phyloP scores from a whole-genome alignment of 345 rosid species.

The Citrus sp. region DNA sequence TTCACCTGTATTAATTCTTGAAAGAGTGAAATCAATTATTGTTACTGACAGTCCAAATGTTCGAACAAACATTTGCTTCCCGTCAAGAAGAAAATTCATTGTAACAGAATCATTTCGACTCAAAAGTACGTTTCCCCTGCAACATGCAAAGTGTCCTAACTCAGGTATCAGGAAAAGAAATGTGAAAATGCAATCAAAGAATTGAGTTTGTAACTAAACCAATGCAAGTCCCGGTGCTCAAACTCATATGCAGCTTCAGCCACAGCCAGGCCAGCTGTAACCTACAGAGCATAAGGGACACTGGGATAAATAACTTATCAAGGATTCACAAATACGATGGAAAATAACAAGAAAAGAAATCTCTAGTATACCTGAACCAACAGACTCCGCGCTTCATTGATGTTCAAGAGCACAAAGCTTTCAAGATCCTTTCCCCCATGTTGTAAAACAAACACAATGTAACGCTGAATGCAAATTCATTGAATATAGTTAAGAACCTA shows the following conservation, averaged over 20 bases:
- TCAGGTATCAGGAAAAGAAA: slow-evolving; percentile 5
- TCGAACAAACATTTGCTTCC: slow-evolving; percentile 44
- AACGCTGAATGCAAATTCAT: slow-evolving; percentile 51
- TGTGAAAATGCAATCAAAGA: background rate
- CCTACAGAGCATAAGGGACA: slow-evolving; percentile 41
- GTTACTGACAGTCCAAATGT: slow-evolving; percentile 63
- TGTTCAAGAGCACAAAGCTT: slow-evolving; percentile 74
- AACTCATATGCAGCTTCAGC: slow-evolving; percentile 96
- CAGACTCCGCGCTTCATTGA: slow-evolving; percentile 79
- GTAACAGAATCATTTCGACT: slow-evolving; percentile 54
- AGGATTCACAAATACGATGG: background rate
- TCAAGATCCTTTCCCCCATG: slow-evolving; percentile 99
- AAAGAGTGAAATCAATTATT: slow-evolving; percentile 91
- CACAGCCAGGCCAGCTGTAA: slow-evolving; percentile 82
- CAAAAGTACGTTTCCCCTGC: slow-evolving; percentile 90
- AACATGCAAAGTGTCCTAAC: background rate
- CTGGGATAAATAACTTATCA: background rate
- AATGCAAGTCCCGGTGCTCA: slow-evolving; percentile 91
- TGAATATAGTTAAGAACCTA: slow-evolving; percentile 11
- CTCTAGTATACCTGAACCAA: slow-evolving; percentile 61
- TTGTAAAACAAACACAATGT: slow-evolving; percentile 79
- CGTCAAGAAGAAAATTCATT: slow-evolving; percentile 56
- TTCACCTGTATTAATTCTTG: slow-evolving; percentile 86
- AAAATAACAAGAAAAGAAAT: background rate
- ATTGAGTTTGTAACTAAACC: slow-evolving; percentile 39